Base-by-base conservation (phyloP, 2,329 filamentous ascomycete genomes). In the Fusarium secorum region DNA sequence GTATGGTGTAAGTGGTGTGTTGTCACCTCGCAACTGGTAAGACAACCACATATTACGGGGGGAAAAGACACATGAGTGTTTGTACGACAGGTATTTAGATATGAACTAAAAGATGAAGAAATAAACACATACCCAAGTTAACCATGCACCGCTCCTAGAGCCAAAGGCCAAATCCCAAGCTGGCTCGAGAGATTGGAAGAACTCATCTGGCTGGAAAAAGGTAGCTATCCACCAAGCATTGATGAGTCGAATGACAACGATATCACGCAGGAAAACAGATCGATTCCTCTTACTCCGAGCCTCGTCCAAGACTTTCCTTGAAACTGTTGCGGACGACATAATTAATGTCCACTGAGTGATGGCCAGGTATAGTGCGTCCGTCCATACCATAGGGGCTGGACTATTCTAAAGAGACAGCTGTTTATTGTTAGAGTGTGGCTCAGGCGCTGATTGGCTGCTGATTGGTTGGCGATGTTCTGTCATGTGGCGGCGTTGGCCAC, bases 141-240 rank as follows among this genome's bases (percentile, higher is more conserved):
- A 87, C 93, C 95, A 99, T 32, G 95, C 93, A 68, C 93, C 92
- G 80, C 91, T 92, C 18, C 86, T 79, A 5, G 84, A 77, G 26
- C 95, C 95, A 85, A 97, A 98, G 6, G 93, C 92, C 60, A 96
- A 86, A 75, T 90, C 85, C 95, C 95, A 98, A 73, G 96, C 96
- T 57, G 96, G 95, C 83, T 99, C 96, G 46, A 98, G 88, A 3
- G 94, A 92, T 79, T 99, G 96, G 78, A 96, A 99, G 84, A 93
- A 98, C 81, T 99, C 96, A 83, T 99, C 96, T 32, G 96, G 96
- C 81, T 99, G 96, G 83, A 99, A 99, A 80, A 98, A 99, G 24
- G 96, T 98, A 72, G 88, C 85, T 62, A 97, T 85, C 68, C 86
- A 89, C 74, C 96, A 85, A 35, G 94, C 90, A 82, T 97, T 97